These are phyloP conservation scores for Vachellia pachyceras DNA, from an alignment of 306 rosid genomes.

Conservation along the genomic window DNA sequence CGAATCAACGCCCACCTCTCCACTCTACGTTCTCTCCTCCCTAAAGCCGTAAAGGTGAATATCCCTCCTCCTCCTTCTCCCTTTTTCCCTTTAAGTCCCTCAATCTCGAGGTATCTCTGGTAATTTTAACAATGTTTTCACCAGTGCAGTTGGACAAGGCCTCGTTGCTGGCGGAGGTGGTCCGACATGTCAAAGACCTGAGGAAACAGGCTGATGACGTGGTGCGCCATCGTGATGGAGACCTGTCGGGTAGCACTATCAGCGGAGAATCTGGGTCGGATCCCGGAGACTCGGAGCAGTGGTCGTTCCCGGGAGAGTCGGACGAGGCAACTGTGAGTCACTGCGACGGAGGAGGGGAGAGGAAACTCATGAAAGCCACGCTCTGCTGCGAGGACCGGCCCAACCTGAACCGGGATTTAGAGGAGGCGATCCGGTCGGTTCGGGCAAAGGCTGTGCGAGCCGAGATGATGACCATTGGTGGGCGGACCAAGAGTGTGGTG, in stretches of 20 bases:
- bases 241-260: slow-evolving; percentile 13
- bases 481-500: slow-evolving; percentile 71
- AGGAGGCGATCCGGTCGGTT: slow-evolving; percentile 61
- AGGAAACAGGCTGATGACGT: slow-evolving; percentile 57
- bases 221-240: slow-evolving; percentile 40
- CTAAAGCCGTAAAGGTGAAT: slow-evolving; percentile 65
- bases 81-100: neutral
- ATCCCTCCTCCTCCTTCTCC: neutral
- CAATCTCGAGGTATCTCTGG: slow-evolving; percentile 21
- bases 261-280: slow-evolving; percentile 34
- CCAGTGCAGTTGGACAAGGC: slow-evolving; percentile 80
- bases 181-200: slow-evolving; percentile 70
- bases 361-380: slow-evolving; percentile 56
- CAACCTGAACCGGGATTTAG: slow-evolving; percentile 69
- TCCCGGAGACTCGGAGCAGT: slow-evolving; percentile 10
- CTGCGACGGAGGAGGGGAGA: slow-evolving; percentile 47
- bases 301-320: slow-evolving; percentile 67
- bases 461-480: slow-evolving; percentile 88
- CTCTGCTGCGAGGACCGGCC: slow-evolving; percentile 86
- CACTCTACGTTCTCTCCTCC: slow-evolving; percentile 83
- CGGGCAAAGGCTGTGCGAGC: slow-evolving; percentile 63
- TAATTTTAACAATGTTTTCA: neutral
- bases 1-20: slow-evolving; percentile 90
- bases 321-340: slow-evolving; percentile 70
- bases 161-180: slow-evolving; percentile 85